Conservation (phyloP, 192 early-diverging fungal genomes). For the Rhizophagus prolifer region DNA sequence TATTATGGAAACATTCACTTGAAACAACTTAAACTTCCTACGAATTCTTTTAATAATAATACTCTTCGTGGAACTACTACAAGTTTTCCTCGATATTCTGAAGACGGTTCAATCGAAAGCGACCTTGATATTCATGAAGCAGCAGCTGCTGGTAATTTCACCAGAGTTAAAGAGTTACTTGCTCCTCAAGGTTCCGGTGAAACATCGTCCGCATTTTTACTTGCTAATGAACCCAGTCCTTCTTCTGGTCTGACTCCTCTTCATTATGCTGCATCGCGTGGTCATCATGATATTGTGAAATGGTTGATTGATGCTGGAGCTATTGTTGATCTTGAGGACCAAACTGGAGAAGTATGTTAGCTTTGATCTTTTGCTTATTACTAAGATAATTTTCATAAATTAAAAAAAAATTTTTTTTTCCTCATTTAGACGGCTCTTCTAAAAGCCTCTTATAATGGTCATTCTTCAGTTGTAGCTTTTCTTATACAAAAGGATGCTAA, state of each 20-base stretch:
- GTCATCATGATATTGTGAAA: slow-evolving; percentile 55
- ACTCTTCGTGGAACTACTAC: slow-evolving; percentile 21
- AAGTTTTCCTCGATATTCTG: not conserved
- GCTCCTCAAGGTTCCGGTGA: slow-evolving; percentile 8
- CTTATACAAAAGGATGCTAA: slow-evolving; percentile 61
- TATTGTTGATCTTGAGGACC: slow-evolving; percentile 58
- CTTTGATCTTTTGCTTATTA: not conserved
- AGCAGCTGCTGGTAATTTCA: slow-evolving; percentile 20
- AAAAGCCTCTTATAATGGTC: slow-evolving; percentile 72
- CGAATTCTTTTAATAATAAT: too few species aligned
- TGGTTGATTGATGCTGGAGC: slow-evolving; percentile 60
- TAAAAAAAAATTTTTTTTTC: slow-evolving; percentile 2
- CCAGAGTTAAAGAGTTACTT: slow-evolving; percentile 15
- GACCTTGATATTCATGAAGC: slow-evolving; percentile 19
- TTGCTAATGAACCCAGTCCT: slow-evolving; percentile 13
- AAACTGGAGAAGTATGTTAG: slow-evolving; percentile 63
- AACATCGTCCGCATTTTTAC: slow-evolving; percentile 27
- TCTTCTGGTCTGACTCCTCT: slow-evolving; percentile 60
- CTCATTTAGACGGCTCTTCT: slow-evolving; percentile 62
- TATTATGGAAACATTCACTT: slow-evolving; percentile 59
- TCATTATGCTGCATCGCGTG: slow-evolving; percentile 61
- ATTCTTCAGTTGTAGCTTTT: slow-evolving; percentile 55
- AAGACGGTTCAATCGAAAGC: slow-evolving; percentile 5
- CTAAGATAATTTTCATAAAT: not conserved
- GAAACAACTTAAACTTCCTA: slow-evolving; percentile 46